These are phyloP conservation scores for Colletotrichum spinosum DNA, from an alignment of 2,329 filamentous ascomycete species.

Conservation along the genomic window DNA sequence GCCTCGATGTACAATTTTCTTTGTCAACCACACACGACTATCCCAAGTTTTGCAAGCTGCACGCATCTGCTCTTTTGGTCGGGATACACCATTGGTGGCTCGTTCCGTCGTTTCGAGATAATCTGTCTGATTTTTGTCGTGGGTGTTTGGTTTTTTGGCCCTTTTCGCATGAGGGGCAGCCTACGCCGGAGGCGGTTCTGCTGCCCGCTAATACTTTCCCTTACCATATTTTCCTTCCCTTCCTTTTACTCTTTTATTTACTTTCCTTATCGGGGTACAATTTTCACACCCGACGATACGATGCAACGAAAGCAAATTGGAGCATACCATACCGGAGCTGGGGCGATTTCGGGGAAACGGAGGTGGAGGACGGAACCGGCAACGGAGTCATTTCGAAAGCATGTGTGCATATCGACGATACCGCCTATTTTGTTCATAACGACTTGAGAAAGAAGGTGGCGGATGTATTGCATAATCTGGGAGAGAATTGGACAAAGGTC, in stretches of 20 bases:
- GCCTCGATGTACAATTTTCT: constrained; percentile 21
- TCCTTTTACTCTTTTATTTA: constrained; percentile 4
- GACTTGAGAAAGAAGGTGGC: constrained; percentile 10
- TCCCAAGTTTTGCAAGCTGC: constrained; percentile 15
- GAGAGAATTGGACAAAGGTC: not conserved
- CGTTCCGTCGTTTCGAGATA: not conserved
- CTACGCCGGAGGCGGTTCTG: constrained; percentile 18
- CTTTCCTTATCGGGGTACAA: not conserved
- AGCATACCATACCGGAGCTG: constrained; percentile 30
- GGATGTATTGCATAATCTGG: constrained; percentile 27
- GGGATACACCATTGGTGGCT: constrained; percentile 20
- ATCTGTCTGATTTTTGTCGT: constrained; percentile 1
- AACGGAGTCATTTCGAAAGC: constrained; percentile 8
- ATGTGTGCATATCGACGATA: no score
- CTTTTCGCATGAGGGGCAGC: not conserved
- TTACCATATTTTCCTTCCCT: not conserved
- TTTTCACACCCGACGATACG: constrained; percentile 12
- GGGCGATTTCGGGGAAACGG: not conserved
- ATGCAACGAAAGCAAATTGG: constrained; percentile 36
- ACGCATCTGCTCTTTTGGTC: constrained; percentile 6
- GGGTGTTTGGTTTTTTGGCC: not conserved
- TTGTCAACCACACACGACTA: constrained; percentile 33
- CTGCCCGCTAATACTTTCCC: constrained; percentile 25
- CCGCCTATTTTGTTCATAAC: not conserved
- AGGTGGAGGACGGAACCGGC: constrained; percentile 1